phyloP scores from a whole-genome alignment of 139 green algal genomes.

The Gonium pectorale region DNA sequence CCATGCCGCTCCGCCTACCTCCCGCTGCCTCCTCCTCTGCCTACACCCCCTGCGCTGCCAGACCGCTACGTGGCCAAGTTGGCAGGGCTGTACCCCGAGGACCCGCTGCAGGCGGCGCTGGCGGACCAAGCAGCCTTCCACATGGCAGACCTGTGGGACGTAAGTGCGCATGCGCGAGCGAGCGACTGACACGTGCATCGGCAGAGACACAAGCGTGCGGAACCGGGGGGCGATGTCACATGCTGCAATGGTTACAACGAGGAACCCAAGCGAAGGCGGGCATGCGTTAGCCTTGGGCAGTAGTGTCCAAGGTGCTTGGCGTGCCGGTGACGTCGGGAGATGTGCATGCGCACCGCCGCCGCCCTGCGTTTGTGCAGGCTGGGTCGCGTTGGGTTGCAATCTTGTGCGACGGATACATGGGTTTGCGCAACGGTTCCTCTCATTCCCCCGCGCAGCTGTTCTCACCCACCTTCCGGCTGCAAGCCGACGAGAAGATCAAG shows the following conservation, averaged over 20 bases:
- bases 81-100: conserved; percentile 52
- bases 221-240: background rate
- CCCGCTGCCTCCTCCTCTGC: conserved; percentile 4
- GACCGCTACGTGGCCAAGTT: conserved; percentile 60
- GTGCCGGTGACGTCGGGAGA: no score
- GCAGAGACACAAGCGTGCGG: no score
- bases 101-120: conserved; percentile 36
- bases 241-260: background rate
- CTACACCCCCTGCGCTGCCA: background rate
- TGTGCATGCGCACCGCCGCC: no score
- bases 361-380: no score
- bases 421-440: no score
- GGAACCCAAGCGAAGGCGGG: no score
- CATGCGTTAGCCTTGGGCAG: no score
- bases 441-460: background rate
- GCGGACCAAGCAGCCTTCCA: conserved; percentile 24
- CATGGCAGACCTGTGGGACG: conserved; percentile 3
- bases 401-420: no score
- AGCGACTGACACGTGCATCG: no score
- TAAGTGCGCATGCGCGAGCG: background rate
- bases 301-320: no score
- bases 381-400: no score
- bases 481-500: conserved; percentile 43
- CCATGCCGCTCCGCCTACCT: background rate
- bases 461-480: background rate